phyloP scores from a whole-genome alignment of 2,329 filamentous ascomycete species.

The Fusarium zealandicum region DNA sequence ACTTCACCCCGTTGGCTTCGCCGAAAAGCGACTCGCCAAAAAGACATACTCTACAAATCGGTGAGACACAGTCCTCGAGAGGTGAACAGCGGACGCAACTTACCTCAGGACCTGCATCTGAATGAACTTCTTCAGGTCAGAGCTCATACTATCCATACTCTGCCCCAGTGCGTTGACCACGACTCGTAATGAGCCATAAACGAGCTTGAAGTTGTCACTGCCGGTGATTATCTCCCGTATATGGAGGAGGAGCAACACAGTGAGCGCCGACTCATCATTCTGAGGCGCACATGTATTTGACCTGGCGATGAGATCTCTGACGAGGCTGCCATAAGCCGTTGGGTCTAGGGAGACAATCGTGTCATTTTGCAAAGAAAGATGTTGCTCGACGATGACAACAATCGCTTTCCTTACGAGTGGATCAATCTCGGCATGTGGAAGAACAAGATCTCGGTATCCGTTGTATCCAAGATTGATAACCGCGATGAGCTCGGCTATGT shows the following conservation, averaged over 20 bases:
- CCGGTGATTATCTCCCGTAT: slow-evolving; percentile 37
- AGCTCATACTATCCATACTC: background rate
- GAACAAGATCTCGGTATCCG: slow-evolving; percentile 29
- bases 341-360: slow-evolving; percentile 17
- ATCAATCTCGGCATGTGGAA: slow-evolving; percentile 32
- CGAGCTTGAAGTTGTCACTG: slow-evolving; percentile 32
- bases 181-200: slow-evolving; percentile 28
- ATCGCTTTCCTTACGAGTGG: slow-evolving; percentile 30
- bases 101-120: slow-evolving; percentile 36
- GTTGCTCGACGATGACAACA: slow-evolving; percentile 31
- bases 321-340: slow-evolving; percentile 16
- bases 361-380: slow-evolving; percentile 27
- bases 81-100: background rate
- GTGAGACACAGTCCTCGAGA: background rate
- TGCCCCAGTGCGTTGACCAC: slow-evolving; percentile 26
- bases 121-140: slow-evolving; percentile 28
- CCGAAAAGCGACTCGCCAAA: slow-evolving; percentile 35
- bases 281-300: slow-evolving; percentile 32
- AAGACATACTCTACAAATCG: slow-evolving; percentile 14
- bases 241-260: slow-evolving; percentile 27
- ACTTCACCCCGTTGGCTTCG: slow-evolving; percentile 30
- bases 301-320: slow-evolving; percentile 25
- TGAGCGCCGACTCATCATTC: slow-evolving; percentile 34
- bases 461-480: slow-evolving; percentile 39
- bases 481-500: slow-evolving; percentile 34